These are phyloP conservation scores for Aspergillus sclerotioniger DNA, from an alignment of 495 filamentous ascomycete genomes.

Conservation along the genomic window DNA sequence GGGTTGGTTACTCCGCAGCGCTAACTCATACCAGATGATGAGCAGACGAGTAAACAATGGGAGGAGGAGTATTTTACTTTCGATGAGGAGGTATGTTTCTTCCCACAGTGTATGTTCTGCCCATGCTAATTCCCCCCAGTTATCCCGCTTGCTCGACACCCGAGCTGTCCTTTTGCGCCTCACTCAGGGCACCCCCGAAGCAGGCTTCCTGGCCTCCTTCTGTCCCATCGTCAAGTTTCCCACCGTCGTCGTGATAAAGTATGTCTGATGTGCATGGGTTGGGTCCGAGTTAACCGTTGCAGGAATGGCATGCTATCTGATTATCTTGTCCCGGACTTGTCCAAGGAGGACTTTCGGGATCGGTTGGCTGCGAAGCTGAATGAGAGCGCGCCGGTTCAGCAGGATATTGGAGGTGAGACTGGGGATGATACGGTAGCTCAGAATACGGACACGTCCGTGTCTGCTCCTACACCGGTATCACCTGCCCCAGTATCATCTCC, in stretches of 20 bases:
- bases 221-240: constrained; percentile 73
- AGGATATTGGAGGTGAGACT: not conserved
- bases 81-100: constrained; percentile 37
- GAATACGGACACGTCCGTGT: constrained; percentile 1
- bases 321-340: constrained; percentile 58
- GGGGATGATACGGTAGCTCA: not conserved
- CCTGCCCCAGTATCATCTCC: too few relatives aligned
- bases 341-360: constrained; percentile 58
- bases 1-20: constrained; percentile 8
- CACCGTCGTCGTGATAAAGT: constrained; percentile 74
- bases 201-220: constrained; percentile 74
- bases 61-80: constrained; percentile 69
- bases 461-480: not conserved
- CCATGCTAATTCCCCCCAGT: constrained; percentile 23
- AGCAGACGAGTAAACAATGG: constrained; percentile 66
- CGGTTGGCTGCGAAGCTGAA: constrained; percentile 45
- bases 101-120: not conserved
- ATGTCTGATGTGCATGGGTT: constrained; percentile 22
- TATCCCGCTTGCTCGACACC: constrained; percentile 47
- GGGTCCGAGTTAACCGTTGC: constrained; percentile 7
- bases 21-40: constrained; percentile 53
- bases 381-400: constrained; percentile 4
- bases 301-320: constrained; percentile 63
- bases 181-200: constrained; percentile 69
- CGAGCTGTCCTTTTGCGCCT: constrained; percentile 68